phyloP scores from a whole-genome alignment of 2,329 filamentous ascomycete species.

The Trichophyton benhamiae region DNA sequence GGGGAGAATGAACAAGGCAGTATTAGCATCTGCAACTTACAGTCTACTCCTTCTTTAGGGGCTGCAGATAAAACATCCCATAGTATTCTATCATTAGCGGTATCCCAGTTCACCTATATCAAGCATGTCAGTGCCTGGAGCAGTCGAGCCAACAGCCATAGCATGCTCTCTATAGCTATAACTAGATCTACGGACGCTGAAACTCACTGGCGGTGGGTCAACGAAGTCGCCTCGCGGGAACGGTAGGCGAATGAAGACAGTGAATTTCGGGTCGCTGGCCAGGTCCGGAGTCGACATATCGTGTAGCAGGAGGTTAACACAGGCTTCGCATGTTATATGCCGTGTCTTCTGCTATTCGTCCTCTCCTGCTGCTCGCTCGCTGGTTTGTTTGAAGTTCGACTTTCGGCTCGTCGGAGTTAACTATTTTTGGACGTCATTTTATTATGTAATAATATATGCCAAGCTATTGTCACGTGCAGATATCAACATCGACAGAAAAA shows the following conservation, averaged over 20 bases:
- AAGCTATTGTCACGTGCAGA: too few species aligned
- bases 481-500: too few species aligned
- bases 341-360: not conserved
- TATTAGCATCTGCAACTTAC: conserved; percentile 39
- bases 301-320: not conserved
- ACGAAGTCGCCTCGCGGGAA: conserved; percentile 78
- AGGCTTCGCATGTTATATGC: not conserved
- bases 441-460: too few species aligned
- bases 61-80: conserved; percentile 83
- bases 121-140: not conserved
- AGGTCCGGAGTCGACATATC: not conserved
- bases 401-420: too few species aligned
- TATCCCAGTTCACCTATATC: conserved; percentile 73
- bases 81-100: conserved; percentile 69
- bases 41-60: conserved; percentile 69
- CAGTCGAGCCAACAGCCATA: not conserved
- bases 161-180: not conserved
- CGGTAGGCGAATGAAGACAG: conserved; percentile 78
- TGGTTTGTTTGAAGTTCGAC: not conserved
- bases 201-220: conserved; percentile 67
- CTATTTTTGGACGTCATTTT: too few species aligned
- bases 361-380: not conserved
- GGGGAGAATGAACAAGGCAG: not conserved
- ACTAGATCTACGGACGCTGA: not conserved
- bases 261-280: conserved; percentile 33